Evolutionary conservation across 345 rosid genomes (phyloP), one percentile per base, ranked within the genome.

Genomic region (Erodium maritimum): DNA sequence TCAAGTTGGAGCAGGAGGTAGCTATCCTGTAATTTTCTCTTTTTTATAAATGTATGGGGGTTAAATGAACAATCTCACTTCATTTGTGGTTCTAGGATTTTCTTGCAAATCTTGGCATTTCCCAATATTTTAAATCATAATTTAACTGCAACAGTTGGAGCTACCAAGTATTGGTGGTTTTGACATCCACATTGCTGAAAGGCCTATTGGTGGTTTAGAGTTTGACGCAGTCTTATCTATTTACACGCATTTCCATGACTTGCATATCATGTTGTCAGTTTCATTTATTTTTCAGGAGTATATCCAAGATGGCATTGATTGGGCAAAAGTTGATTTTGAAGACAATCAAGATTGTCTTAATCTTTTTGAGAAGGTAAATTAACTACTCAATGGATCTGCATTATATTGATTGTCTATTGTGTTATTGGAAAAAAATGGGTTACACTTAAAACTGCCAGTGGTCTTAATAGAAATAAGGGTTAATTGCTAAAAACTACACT

Each of bases 1-100:
- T 93, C 85, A 93, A 93, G 82, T 78, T 93, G 59, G 96, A 93
- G 79, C 99, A 93, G 73, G 99, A 93, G 95, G 99, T 93, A 61
- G 56, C 52, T 22, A 72, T 29, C 33, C n/a, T 56, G 42, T 72
- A 42, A 2, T 42, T 42, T 42, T 10, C 17, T 42, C 48, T 11
- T 42, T 7, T 42, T 42, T 42, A 9, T 42, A 42, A 42, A 42
- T 42, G 12, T 42, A 14, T 42, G 11, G 12, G 8, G 16, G 12
- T 42, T 42, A 12, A 42, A 7, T 10, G 48, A 7, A 16, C 48
- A 42, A 14, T 42, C 48, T 42, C 14, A 42, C 48, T 42, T 29
- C 9, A 42, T 42, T 29, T 42, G 17, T 12, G 0, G 11, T 42
- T 12, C 11, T 42, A 11, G 12, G 11, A 42, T 42, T 42, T 42